These are phyloP conservation scores for Umbellularia californica DNA, from an alignment of 164 flowering plant genomes.

Conservation along the genomic window DNA sequence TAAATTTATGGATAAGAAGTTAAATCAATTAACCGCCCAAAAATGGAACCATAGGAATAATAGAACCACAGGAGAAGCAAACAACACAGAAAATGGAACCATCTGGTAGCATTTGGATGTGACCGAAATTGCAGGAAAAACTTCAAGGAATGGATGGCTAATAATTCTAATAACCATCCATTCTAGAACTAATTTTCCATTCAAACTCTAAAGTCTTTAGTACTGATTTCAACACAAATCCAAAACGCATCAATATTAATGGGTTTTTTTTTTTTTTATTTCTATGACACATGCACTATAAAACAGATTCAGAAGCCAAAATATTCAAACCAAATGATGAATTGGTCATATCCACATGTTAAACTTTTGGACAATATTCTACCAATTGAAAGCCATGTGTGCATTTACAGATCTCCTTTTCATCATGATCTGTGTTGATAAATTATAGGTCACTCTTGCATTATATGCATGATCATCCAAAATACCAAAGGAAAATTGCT, in stretches of 20 bases:
- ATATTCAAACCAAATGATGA: not conserved
- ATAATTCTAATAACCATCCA: no score
- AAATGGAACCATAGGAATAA: no score
- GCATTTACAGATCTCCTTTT: slow-evolving; percentile 11
- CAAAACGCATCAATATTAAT: not conserved
- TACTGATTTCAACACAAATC: not conserved
- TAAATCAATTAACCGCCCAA: no score
- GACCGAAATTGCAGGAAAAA: no score
- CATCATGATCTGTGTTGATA: not conserved
- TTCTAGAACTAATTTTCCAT: not conserved
- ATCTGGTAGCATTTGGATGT: no score
- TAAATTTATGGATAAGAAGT: no score
- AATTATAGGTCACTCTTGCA: not conserved
- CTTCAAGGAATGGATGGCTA: no score
- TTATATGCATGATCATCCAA: not conserved
- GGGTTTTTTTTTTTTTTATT: not conserved
- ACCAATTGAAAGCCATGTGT: slow-evolving; percentile 10
- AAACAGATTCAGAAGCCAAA: not conserved
- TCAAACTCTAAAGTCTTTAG: no score
- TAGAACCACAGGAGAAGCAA: no score
- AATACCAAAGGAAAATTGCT: not conserved
- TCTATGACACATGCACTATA: not conserved
- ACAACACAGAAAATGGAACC: no score
- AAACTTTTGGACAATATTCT: slow-evolving; percentile 24
- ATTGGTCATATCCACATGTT: not conserved